These are phyloP conservation scores for Skeletonema costatum DNA, from an alignment of 108 stramenopile species.

Conservation along the genomic window DNA sequence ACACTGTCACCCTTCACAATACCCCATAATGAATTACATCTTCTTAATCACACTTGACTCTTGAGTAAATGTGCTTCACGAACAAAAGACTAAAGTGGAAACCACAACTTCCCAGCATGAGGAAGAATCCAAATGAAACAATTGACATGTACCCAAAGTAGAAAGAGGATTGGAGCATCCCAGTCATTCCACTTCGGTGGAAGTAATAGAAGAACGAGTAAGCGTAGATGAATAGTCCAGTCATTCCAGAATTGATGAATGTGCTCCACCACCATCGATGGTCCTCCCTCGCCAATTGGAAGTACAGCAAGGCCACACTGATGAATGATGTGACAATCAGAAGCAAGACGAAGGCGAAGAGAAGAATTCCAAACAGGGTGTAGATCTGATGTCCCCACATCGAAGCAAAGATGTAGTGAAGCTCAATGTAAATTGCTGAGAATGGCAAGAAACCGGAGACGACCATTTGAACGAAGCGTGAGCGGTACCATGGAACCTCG, in stretches of 20 bases:
- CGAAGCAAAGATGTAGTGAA: constrained; percentile 97
- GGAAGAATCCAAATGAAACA: constrained; percentile 91
- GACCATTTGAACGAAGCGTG: constrained; percentile 72
- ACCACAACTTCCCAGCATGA: constrained; percentile 96
- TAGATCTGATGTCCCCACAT: constrained; percentile 99
- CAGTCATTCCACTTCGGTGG: constrained; percentile 93
- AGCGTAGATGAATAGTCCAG: constrained; percentile 92
- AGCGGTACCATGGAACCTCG: constrained; percentile 83
- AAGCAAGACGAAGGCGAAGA: constrained; percentile 93
- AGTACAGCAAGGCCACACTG: constrained; percentile 95
- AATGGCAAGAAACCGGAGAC: constrained; percentile 99
- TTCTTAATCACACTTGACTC: constrained; percentile 92
- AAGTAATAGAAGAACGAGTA: constrained; percentile 98
- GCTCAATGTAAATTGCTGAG: constrained; percentile 97
- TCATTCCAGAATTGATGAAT: constrained; percentile 94
- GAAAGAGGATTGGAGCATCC: constrained; percentile 91
- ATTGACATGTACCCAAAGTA: constrained; percentile 99
- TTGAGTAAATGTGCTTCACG: constrained; percentile 94
- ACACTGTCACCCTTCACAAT: neutral
- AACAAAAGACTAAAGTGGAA: constrained; percentile 93
- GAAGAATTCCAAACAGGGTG: constrained; percentile 97
- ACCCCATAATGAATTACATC: neutral
- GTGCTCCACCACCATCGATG: constrained; percentile 99
- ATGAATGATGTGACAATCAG: constrained; percentile 93
- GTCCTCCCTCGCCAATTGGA: constrained; percentile 97